Evolutionary conservation across 305 asterid genomes (phyloP).

Genomic region (Fraxinus angustifolia): DNA sequence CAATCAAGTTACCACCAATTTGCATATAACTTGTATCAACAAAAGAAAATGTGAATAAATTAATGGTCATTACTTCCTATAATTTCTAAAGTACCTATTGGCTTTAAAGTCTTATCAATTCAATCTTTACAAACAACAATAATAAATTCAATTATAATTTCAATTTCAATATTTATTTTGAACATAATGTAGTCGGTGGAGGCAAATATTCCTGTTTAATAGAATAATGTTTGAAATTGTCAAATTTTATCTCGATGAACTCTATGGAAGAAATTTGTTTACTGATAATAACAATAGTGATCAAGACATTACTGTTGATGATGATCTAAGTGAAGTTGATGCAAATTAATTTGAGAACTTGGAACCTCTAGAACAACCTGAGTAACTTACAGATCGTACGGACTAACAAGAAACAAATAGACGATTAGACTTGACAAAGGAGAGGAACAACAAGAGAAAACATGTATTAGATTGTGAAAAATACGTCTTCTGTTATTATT

Average conservation of each 20-base stretch:
- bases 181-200: neutral
- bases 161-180: neutral
- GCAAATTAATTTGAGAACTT: neutral
- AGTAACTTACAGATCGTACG: neutral
- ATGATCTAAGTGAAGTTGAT: neutral
- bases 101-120: neutral
- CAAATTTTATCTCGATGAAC: neutral
- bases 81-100: neutral
- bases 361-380: neutral
- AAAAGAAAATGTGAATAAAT: neutral
- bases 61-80: neutral
- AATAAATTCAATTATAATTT: neutral
- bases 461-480: neutral
- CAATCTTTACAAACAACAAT: neutral
- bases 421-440: neutral
- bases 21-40: neutral
- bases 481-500: neutral
- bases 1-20: neutral
- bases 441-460: neutral
- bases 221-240: neutral
- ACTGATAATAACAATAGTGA: neutral
- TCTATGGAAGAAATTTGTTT: neutral
- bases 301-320: neutral
- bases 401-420: neutral
- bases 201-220: neutral